Evolutionary conservation across 331 rosid species (phyloP), one percentile per base, ranked within the genome.

Genomic region (Saraca asoca): DNA sequence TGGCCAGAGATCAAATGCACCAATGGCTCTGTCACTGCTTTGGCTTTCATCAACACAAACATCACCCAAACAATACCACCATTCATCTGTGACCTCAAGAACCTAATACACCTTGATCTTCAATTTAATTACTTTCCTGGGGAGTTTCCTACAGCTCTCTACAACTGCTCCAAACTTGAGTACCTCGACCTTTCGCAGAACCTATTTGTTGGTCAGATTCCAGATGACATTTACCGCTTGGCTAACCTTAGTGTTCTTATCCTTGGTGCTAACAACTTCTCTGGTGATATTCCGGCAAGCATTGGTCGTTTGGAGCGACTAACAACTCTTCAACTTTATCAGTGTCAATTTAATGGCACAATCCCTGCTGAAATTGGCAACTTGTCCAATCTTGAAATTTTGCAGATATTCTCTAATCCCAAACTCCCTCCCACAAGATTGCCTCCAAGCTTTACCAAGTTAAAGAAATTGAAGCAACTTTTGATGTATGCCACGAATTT

Each of bases 1-100:
- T 87, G 91, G 95, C 75, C 76, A 2, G 84, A 82, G 72, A 76
- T 90, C 70, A 73, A 1, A 8, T 93, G 98, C 84, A 72, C 54
- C 9, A 9, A 19, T 12, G 58, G 60, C 59, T 85, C 88, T 9
- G 79, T 93, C 80, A 85, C 88, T 19, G 13, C 31, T 12, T 53
- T 90, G 5, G 0, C 11, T 12, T 50, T 93, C 5, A 0, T 0
- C 2, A 4, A 42, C 46, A 7, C 5, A 7, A 57, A 53, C 59
- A 77, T 93, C 56, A 37, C 0, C 6, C 64, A 57, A 31, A 51
- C 76, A 5, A 54, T 93, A 17, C 98, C 98, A 4, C 5, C 81
- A 60, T 82, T 87, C 83, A 44, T 90, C 35, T 93, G 94, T 73
- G 87, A 84, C 43, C 91, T 93, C 60, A 80, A 34, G 46, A 93